Evolutionary conservation across 805 yeast genomes (phyloP), one percentile per base, ranked within the genome.

Genomic region (Spathaspora sp.): DNA sequence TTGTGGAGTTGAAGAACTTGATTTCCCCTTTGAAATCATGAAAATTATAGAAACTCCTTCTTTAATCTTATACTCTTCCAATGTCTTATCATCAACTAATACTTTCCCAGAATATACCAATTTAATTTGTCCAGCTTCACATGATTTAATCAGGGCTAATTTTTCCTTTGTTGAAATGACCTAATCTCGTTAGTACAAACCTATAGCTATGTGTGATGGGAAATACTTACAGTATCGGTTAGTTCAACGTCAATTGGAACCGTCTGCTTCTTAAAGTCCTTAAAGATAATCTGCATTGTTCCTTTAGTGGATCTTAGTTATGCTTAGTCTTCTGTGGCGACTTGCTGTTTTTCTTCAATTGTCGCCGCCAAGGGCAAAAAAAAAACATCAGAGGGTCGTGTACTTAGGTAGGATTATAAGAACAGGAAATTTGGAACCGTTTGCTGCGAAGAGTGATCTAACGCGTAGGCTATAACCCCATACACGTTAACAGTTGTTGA

Each of bases 51-150:
- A 93, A 61, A 90, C 97, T 52, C 85, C 85, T 35, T 86, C 92
- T 66, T 90, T 89, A 59, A 93, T 80, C 57, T 87, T 87, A 66
- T 84, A 86, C 7, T 80, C 77, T 48, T 79, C 86, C 53, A 93
- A 76, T 2, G 87, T 77, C 64, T 89, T 87, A 45, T 81, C 88
- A 72, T 94, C 96, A 62, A 82, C 89, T 48, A 94, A 81, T 44
- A 94, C 93, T 65, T 91, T 91, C 47, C 88, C 97, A 1, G 97
- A 90, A 67, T 86, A 94, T 54, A 94, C 96, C 63, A 94, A 82
- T 73, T 92, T 93, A 66, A 93, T 83, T 63, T 86, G 92, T 2
- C 80, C 68, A 1, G 83, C 79, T 20, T 85, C 93, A 60, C 89
- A 85, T 14, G 78, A 82, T 60, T 88, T 87, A 52, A 78, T 73